Evolutionary conservation across 768 basidiomycete species (phyloP).

Genomic region (Psilocybe azurescens): DNA sequence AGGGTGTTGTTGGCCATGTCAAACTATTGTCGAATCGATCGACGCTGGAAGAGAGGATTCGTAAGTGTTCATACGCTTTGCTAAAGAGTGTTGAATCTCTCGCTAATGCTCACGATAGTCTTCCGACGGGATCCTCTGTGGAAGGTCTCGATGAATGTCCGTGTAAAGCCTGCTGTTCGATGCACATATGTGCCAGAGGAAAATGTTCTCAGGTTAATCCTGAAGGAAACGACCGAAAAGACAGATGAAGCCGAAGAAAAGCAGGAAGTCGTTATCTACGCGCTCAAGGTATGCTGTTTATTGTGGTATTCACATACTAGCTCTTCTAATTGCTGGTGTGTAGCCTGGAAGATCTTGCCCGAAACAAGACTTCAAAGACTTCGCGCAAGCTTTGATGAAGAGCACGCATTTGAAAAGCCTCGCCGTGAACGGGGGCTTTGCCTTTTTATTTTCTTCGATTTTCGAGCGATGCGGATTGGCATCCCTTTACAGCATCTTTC

Average conservation of each 20-base stretch:
- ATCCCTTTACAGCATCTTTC: neutral
- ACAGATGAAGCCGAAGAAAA: conserved; percentile 12
- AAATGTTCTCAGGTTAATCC: conserved; percentile 55
- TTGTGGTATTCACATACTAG: neutral
- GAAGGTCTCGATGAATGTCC: conserved; percentile 73
- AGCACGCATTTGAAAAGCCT: conserved; percentile 39
- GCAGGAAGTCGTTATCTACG: conserved; percentile 62
- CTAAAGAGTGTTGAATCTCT: neutral
- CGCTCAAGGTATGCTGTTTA: conserved; percentile 55
- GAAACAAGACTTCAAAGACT: conserved; percentile 59
- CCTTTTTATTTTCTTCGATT: neutral
- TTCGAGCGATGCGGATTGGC: neutral
- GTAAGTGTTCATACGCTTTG: conserved; percentile 40
- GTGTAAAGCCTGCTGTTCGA: conserved; percentile 56
- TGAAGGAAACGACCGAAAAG: conserved; percentile 49
- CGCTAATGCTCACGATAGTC: conserved; percentile 39
- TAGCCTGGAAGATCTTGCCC: conserved; percentile 54
- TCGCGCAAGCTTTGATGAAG: conserved; percentile 49
- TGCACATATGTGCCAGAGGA: conserved; percentile 64
- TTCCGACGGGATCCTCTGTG: conserved; percentile 75
- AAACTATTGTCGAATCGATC: conserved; percentile 57
- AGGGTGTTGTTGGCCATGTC: conserved; percentile 64
- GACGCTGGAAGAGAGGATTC: conserved; percentile 48
- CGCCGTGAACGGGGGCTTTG: conserved; percentile 1
- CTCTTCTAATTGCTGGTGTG: neutral